phyloP scores from a whole-genome alignment of 2,329 filamentous ascomycete genomes.

The Sporothrix sp. region DNA sequence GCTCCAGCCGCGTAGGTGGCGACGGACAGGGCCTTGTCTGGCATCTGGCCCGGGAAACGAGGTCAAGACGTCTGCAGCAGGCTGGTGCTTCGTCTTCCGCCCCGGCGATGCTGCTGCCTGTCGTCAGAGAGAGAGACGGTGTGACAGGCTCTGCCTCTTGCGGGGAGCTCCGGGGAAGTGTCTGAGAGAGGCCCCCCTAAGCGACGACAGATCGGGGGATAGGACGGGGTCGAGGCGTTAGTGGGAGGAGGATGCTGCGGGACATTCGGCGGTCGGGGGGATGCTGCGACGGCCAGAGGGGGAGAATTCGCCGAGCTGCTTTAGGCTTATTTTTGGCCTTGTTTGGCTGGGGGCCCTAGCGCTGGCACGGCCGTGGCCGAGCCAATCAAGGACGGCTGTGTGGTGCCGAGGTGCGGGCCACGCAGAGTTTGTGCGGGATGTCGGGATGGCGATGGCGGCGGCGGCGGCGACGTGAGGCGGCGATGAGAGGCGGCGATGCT shows the following conservation, averaged over 20 bases:
- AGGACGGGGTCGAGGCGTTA: neutral
- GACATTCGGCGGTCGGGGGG: conserved; percentile 13
- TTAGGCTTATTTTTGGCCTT: conserved; percentile 4
- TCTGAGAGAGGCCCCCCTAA: neutral
- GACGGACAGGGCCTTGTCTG: conserved; percentile 71
- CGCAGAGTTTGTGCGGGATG: too few species aligned
- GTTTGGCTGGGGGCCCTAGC: conserved; percentile 5
- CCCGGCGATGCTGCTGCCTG: neutral
- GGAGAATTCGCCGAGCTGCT: neutral
- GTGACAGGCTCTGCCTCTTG: neutral
- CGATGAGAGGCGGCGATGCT: neutral
- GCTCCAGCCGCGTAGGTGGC: conserved; percentile 92
- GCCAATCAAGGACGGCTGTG: conserved; percentile 4
- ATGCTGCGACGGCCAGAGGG: conserved; percentile 4
- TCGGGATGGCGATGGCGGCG: neutral
- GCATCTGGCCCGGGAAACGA: conserved; percentile 44
- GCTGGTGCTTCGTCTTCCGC: neutral
- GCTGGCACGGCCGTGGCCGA: neutral
- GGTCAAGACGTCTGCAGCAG: neutral
- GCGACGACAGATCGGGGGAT: neutral
- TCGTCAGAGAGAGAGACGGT: neutral
- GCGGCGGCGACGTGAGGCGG: neutral
- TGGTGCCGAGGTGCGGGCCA: neutral
- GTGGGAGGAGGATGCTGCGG: too few species aligned
- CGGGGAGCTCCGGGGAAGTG: neutral